Conservation (phyloP, 75 land plant species). For the Cunninghamia lanceolata region DNA sequence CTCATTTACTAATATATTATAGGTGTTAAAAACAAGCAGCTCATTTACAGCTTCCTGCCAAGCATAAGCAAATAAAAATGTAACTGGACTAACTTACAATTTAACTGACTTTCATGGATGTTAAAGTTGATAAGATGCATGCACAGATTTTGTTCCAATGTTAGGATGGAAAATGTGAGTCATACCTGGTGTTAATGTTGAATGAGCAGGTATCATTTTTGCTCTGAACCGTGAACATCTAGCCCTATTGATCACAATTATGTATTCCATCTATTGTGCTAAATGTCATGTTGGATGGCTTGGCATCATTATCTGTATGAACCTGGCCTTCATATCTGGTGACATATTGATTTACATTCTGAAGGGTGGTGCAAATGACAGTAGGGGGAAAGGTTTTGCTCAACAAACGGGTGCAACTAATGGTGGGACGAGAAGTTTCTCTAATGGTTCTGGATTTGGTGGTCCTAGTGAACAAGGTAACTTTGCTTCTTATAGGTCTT, state of each 20-base stretch:
- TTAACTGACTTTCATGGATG: not conserved
- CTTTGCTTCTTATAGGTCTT: constrained; percentile 14
- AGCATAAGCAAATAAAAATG: not conserved
- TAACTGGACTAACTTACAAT: not conserved
- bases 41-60: not conserved
- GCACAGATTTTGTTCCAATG: not conserved
- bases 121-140: not conserved
- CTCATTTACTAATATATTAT: not conserved
- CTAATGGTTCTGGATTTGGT: constrained; percentile 21
- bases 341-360: constrained; percentile 63
- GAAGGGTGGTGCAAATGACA: constrained; percentile 37
- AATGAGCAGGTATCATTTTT: constrained; percentile 51
- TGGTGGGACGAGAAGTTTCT: constrained; percentile 21
- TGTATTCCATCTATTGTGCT: constrained; percentile 75
- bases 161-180: constrained; percentile 5
- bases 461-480: constrained; percentile 24
- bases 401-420: constrained; percentile 23
- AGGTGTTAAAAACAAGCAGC: not conserved
- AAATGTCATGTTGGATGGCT: constrained; percentile 77
- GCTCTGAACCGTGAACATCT: constrained; percentile 49
- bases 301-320: constrained; percentile 59
- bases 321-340: constrained; percentile 83
- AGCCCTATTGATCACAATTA: constrained; percentile 54
- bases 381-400: constrained; percentile 17
- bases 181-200: not conserved